These are phyloP conservation scores for Chlamydomonas sp. DNA, from an alignment of 139 green algal genomes.

Conservation along the genomic window DNA sequence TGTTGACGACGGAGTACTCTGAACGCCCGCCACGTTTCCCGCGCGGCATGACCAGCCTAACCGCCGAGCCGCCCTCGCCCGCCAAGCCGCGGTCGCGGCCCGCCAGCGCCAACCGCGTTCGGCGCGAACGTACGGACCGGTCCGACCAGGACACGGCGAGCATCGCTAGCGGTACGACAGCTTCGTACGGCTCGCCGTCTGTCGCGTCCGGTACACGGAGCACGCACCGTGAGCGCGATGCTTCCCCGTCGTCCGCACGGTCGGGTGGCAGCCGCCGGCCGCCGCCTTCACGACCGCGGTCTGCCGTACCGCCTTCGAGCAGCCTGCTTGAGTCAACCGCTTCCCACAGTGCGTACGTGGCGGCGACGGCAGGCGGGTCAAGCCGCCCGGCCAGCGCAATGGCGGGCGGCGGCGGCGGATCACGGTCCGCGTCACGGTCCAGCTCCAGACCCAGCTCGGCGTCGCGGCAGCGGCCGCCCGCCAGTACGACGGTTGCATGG, in stretches of 20 bases:
- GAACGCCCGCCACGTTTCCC: not conserved
- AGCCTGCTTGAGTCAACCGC: constrained; percentile 6
- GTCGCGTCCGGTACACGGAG: too few species aligned
- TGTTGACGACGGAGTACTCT: constrained; percentile 13
- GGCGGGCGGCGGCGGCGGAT: not conserved
- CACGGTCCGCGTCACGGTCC: not conserved
- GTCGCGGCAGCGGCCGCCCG: not conserved
- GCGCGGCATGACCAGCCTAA: not conserved
- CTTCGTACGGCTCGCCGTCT: too few species aligned
- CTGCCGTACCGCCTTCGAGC: not conserved
- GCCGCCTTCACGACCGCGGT: not conserved
- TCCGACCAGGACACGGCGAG: too few species aligned
- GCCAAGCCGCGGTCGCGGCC: not conserved
- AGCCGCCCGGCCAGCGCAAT: constrained; percentile 13
- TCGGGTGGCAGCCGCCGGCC: not conserved
- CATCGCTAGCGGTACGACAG: too few species aligned
- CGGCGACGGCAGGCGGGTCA: not conserved
- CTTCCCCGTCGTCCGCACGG: not conserved
- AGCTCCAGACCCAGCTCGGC: not conserved
- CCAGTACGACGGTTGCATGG: too few species aligned
- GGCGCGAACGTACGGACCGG: not conserved
- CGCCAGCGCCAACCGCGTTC: not conserved
- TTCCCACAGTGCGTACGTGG: not conserved
- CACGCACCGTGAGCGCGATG: not conserved
- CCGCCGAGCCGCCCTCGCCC: constrained; percentile 10